Percentiles rank a stretch among this genome's conserved stretches.
These are phyloP conservation scores for Melanomma pulvis-pyrius DNA, from an alignment of 495 filamentous ascomycete species.

Conservation along the genomic window DNA sequence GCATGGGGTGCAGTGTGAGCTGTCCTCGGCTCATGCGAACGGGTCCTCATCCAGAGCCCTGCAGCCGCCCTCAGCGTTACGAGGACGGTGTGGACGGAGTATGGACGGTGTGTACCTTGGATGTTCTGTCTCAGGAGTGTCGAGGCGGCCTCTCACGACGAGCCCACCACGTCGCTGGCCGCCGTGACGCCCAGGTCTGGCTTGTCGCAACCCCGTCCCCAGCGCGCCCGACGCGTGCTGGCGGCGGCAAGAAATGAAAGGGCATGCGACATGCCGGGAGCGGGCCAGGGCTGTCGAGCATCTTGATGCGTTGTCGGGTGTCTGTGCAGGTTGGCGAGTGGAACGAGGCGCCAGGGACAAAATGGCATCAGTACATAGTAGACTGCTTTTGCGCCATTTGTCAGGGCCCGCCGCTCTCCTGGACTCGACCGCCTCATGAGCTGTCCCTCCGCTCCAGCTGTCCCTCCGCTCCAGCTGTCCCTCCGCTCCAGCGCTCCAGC, in stretches of 20 bases:
- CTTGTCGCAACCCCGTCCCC: not conserved
- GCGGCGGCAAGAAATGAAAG: constrained; percentile 33
- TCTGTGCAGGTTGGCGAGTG: constrained; percentile 23
- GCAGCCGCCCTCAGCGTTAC: constrained; percentile 1
- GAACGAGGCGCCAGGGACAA: not conserved
- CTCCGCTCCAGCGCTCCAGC: too few relatives aligned
- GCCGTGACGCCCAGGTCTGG: not conserved
- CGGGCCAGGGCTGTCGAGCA: constrained; percentile 4
- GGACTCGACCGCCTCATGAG: too few relatives aligned
- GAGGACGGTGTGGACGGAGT: too few relatives aligned
- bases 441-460: too few relatives aligned
- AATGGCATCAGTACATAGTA: not conserved
- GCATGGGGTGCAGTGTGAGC: constrained; percentile 4
- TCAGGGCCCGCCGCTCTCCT: too few relatives aligned
- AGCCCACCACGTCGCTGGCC: not conserved
- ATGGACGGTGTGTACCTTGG: not conserved
- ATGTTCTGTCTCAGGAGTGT: constrained; percentile 13
- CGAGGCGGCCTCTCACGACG: not conserved
- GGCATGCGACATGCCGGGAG: constrained; percentile 11
- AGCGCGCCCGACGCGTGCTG: not conserved
- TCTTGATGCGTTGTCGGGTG: constrained; percentile 33
- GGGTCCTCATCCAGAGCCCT: constrained; percentile 1
- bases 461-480: too few relatives aligned
- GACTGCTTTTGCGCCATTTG: not conserved
- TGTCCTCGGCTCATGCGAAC: constrained; percentile 29